A percentile compares a stretch with the other conserved stretches of the same genome.
These are phyloP conservation scores for Cercophora newfieldiana DNA, from an alignment of 495 filamentous ascomycete species.

Conservation along the genomic window DNA sequence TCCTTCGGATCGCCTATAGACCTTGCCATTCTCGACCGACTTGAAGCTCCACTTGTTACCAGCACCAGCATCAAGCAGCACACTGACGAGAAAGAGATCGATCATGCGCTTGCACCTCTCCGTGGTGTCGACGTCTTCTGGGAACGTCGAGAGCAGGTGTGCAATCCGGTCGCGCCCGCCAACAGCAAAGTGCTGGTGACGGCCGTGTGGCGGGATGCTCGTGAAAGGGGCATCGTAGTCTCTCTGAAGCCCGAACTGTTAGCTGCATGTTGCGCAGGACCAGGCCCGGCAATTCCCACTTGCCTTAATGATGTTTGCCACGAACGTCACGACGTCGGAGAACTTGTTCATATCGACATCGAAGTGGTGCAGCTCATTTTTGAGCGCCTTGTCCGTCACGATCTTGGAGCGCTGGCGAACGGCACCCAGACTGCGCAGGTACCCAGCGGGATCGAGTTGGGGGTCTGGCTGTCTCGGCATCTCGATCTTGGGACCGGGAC, in stretches of 20 bases:
- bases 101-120: slow-evolving; percentile 77
- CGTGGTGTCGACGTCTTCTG: slow-evolving; percentile 59
- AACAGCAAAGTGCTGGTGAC: slow-evolving; percentile 89
- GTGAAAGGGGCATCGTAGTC: slow-evolving; percentile 86
- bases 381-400: slow-evolving; percentile 73
- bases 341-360: slow-evolving; percentile 90
- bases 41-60: slow-evolving; percentile 86
- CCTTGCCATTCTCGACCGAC: slow-evolving; percentile 82
- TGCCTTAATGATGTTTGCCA: slow-evolving; percentile 96
- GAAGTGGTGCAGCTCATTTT: slow-evolving; percentile 83
- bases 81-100: slow-evolving; percentile 87
- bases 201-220: slow-evolving; percentile 80
- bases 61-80: slow-evolving; percentile 84
- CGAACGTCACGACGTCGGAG: slow-evolving; percentile 81
- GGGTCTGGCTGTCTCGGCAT: slow-evolving; percentile 88
- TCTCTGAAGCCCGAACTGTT: slow-evolving; percentile 53
- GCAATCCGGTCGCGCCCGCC: slow-evolving; percentile 76
- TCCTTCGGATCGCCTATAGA: slow-evolving; percentile 86
- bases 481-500: slow-evolving; percentile 54
- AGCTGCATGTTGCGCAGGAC: slow-evolving; percentile 15
- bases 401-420: slow-evolving; percentile 77
- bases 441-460: slow-evolving; percentile 84
- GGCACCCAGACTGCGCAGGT: slow-evolving; percentile 85
- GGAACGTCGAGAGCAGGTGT: slow-evolving; percentile 69
- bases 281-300: neutral